A percentile compares a stretch with the other conserved stretches of the same genome.
phyloP scores from a whole-genome alignment of 2,329 filamentous ascomycete genomes.

The Dothistroma septosporum region DNA sequence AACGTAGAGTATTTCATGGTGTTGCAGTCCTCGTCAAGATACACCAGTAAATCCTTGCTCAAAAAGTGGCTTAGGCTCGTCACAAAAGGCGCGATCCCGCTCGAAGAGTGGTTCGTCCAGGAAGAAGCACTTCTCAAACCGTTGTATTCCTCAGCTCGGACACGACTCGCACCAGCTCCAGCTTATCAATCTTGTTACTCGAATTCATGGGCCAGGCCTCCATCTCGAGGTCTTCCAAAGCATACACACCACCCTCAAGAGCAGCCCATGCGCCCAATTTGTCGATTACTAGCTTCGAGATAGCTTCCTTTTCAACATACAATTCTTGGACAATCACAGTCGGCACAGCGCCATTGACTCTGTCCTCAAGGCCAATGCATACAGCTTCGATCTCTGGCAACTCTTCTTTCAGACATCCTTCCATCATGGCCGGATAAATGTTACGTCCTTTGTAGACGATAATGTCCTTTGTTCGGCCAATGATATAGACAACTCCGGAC shows the following conservation, averaged over 20 bases:
- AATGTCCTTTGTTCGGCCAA: slow-evolving; percentile 15
- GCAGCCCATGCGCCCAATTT: background rate
- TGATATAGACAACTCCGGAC: slow-evolving; percentile 10
- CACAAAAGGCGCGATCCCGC: no score
- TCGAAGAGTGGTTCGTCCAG: no score
- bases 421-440: slow-evolving; percentile 12
- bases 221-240: background rate
- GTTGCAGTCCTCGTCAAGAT: no score
- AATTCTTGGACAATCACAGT: background rate
- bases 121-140: no score
- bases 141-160: no score
- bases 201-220: background rate
- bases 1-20: no score
- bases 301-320: background rate
- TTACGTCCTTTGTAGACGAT: slow-evolving; percentile 7
- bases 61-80: no score
- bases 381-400: background rate
- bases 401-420: slow-evolving; percentile 10
- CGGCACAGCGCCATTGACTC: background rate
- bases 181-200: background rate
- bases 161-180: background rate
- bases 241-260: background rate
- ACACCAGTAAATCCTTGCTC: no score
- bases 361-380: background rate
- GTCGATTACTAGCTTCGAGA: background rate